A percentile compares a stretch with the other conserved stretches of the same genome.
These are phyloP conservation scores for Cryptococcus wingfieldii DNA, from an alignment of 1,284 basidiomycete genomes.

Conservation along the genomic window DNA sequence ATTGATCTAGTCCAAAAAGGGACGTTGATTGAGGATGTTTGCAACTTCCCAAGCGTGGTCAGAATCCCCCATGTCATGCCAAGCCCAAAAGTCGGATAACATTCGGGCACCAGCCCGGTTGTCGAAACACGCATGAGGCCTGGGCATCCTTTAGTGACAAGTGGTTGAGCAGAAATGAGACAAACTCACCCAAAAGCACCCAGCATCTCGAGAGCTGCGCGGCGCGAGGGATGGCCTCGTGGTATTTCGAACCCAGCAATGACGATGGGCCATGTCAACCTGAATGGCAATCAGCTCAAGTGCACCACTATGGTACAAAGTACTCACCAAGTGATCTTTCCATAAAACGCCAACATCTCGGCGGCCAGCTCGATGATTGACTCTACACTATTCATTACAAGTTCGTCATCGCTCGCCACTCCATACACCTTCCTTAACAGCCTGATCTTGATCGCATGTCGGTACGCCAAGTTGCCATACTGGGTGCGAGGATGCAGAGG, in stretches of 20 bases:
- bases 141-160: background rate
- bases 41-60: slow-evolving; percentile 17
- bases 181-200: slow-evolving; percentile 38
- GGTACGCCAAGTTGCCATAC: slow-evolving; percentile 42
- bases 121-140: slow-evolving; percentile 45
- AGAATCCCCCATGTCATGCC: slow-evolving; percentile 17
- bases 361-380: slow-evolving; percentile 43
- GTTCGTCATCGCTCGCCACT: slow-evolving; percentile 29
- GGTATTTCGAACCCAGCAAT: slow-evolving; percentile 43
- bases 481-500: slow-evolving; percentile 40
- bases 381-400: slow-evolving; percentile 28
- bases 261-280: slow-evolving; percentile 46
- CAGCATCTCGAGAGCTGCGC: slow-evolving; percentile 33
- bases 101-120: slow-evolving; percentile 23
- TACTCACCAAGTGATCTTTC: slow-evolving; percentile 39
- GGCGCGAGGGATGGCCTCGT: slow-evolving; percentile 29
- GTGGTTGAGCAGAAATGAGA: background rate
- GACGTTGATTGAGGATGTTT: slow-evolving; percentile 15
- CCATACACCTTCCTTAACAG: slow-evolving; percentile 39
- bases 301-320: background rate
- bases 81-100: slow-evolving; percentile 20
- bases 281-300: slow-evolving; percentile 2
- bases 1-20: slow-evolving; percentile 13
- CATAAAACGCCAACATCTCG: slow-evolving; percentile 38
- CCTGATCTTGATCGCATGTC: slow-evolving; percentile 39